phyloP scores from a whole-genome alignment of 2,329 filamentous ascomycete species.

The Myriosclerotinia curreyana region DNA sequence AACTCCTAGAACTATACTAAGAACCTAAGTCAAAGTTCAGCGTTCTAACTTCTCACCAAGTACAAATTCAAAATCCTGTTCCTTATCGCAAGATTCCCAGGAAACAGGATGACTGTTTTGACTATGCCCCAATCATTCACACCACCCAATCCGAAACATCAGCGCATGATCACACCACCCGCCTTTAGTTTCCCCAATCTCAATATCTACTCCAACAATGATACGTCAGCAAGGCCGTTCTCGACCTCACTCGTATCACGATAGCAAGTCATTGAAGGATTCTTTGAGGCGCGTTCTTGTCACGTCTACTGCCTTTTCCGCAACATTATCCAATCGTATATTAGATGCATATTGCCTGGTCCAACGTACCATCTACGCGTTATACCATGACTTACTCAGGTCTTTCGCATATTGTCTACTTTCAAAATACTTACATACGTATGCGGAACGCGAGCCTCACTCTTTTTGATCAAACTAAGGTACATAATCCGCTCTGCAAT shows the following conservation, averaged over 20 bases:
- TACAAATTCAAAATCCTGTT: neutral
- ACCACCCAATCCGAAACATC: slow-evolving; percentile 12
- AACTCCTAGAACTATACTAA: neutral
- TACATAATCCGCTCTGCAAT: slow-evolving; percentile 14
- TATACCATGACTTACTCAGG: neutral
- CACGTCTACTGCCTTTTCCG: slow-evolving; percentile 7
- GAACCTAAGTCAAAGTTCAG: neutral
- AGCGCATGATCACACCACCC: slow-evolving; percentile 13
- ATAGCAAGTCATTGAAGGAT: slow-evolving; percentile 8
- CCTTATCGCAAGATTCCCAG: slow-evolving; percentile 6
- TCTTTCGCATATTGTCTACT: neutral
- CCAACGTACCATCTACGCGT: neutral
- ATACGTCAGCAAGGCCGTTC: slow-evolving; percentile 15
- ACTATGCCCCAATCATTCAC: slow-evolving; percentile 3
- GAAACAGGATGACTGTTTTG: neutral
- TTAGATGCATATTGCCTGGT: neutral
- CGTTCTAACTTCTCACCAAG: slow-evolving; percentile 1
- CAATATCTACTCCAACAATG: neutral
- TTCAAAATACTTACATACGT: neutral
- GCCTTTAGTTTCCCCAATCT: slow-evolving; percentile 2
- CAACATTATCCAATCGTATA: slow-evolving; percentile 4
- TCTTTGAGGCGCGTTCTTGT: slow-evolving; percentile 10
- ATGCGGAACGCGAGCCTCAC: slow-evolving; percentile 15
- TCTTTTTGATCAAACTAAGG: neutral
- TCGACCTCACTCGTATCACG: neutral